phyloP scores from a whole-genome alignment of 1,284 basidiomycete genomes.

The Papiliotrema laurentii region DNA sequence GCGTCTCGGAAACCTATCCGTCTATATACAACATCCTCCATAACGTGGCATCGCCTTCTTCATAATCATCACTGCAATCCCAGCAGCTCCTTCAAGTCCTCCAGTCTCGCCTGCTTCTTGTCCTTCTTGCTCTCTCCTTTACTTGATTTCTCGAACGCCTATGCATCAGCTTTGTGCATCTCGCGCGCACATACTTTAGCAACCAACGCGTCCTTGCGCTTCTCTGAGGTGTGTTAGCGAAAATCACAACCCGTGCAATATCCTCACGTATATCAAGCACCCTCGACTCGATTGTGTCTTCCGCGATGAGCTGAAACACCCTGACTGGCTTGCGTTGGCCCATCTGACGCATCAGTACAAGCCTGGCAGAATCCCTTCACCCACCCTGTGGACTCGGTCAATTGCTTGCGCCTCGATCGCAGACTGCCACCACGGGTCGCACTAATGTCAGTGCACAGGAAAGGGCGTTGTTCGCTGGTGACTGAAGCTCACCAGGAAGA shows the following conservation, averaged over 20 bases:
- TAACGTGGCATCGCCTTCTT: too few relatives aligned
- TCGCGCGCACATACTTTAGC: slow-evolving; percentile 19
- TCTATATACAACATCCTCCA: too few relatives aligned
- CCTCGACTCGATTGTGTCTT: slow-evolving; percentile 79
- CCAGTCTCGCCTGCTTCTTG: slow-evolving; percentile 41
- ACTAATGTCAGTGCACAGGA: slow-evolving; percentile 18
- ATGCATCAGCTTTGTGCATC: neutral
- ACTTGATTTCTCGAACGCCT: slow-evolving; percentile 42
- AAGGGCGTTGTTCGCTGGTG: too few relatives aligned
- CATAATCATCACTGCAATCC: too few relatives aligned
- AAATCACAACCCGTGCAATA: neutral
- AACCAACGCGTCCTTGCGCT: slow-evolving; percentile 39
- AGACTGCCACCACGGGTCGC: slow-evolving; percentile 68
- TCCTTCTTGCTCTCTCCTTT: slow-evolving; percentile 23
- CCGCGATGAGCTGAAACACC: slow-evolving; percentile 82
- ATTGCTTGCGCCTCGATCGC: slow-evolving; percentile 78
- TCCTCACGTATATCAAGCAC: slow-evolving; percentile 76
- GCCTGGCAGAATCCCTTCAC: neutral
- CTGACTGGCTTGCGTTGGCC: slow-evolving; percentile 75
- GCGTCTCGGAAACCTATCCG: too few relatives aligned
- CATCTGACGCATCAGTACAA: slow-evolving; percentile 50
- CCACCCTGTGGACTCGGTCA: slow-evolving; percentile 65
- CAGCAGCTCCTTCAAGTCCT: slow-evolving; percentile 42
- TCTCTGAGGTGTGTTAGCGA: slow-evolving; percentile 23
- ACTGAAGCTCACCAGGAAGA: slow-evolving; percentile 64